Percentiles rank a stretch among this genome's conserved stretches.
phyloP scores from a whole-genome alignment of 768 basidiomycete species.

The Suillus discolor region DNA sequence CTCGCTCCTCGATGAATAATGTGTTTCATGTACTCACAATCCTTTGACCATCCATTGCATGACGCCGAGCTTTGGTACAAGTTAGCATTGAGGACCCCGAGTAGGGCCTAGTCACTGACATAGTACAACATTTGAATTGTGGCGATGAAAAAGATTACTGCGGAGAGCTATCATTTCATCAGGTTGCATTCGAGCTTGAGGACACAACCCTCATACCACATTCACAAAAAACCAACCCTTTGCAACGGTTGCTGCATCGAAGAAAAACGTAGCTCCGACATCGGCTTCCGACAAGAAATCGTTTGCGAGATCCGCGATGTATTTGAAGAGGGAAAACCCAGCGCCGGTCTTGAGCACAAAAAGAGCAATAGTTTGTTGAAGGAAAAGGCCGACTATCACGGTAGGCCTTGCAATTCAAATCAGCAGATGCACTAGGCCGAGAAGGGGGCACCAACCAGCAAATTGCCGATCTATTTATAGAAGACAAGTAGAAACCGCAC shows the following conservation, averaged over 20 bases:
- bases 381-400: slow-evolving; percentile 83
- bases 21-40: slow-evolving; percentile 54
- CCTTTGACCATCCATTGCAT: slow-evolving; percentile 93
- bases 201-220: slow-evolving; percentile 44
- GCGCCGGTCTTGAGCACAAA: slow-evolving; percentile 87
- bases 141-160: slow-evolving; percentile 94
- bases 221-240: slow-evolving; percentile 89
- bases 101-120: slow-evolving; percentile 18
- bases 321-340: slow-evolving; percentile 82
- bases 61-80: slow-evolving; percentile 56
- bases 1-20: background rate
- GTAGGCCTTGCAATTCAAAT: slow-evolving; percentile 74
- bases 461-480: slow-evolving; percentile 61
- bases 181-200: background rate
- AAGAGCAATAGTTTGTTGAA: slow-evolving; percentile 84
- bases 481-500: slow-evolving; percentile 68
- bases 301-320: slow-evolving; percentile 78
- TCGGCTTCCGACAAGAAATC: slow-evolving; percentile 74
- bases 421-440: slow-evolving; percentile 59
- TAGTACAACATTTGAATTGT: slow-evolving; percentile 93
- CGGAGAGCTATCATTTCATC: slow-evolving; percentile 48
- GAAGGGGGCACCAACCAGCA: slow-evolving; percentile 59
- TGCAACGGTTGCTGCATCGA: slow-evolving; percentile 60
- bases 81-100: background rate
- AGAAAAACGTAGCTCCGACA: slow-evolving; percentile 82